A percentile compares a stretch with the other conserved stretches of the same genome.
phyloP scores from a whole-genome alignment of 208 protist genomes.

The Acanthamoeba royreba region DNA sequence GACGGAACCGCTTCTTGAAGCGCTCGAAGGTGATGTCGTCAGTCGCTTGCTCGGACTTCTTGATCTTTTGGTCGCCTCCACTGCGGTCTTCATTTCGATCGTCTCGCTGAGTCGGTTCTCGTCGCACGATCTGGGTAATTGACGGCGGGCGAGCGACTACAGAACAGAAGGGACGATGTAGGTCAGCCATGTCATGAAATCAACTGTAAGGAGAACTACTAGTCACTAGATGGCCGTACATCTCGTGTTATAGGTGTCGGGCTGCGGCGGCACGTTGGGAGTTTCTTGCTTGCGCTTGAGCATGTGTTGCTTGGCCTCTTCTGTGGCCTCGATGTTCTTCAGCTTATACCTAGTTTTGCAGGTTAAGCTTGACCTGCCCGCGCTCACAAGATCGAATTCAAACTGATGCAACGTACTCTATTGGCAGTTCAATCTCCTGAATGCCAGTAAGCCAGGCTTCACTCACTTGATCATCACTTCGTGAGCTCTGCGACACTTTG shows the following conservation, averaged over 20 bases:
- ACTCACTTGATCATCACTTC: background rate
- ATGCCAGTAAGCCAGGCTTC: background rate
- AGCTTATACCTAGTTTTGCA: background rate
- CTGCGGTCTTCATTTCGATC: background rate
- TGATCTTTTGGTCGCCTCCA: background rate
- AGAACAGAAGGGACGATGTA: background rate
- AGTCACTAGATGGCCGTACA: background rate
- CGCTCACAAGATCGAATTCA: background rate
- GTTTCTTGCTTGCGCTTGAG: background rate
- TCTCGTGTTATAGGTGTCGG: background rate
- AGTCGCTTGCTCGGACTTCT: background rate
- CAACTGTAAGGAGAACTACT: background rate
- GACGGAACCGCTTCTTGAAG: constrained; percentile 16
- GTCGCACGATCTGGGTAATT: background rate
- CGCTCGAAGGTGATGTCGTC: constrained; percentile 19
- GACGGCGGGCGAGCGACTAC: background rate
- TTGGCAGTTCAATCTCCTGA: background rate
- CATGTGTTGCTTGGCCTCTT: background rate
- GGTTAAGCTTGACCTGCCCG: background rate
- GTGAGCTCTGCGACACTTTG: background rate
- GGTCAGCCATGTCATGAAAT: background rate
- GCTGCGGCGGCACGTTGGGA: background rate
- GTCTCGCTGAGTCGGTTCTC: background rate
- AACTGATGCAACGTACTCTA: background rate
- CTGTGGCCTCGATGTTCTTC: background rate